Conservation (phyloP, 192 early-diverging fungal species). For the Coemansia sp. region DNA sequence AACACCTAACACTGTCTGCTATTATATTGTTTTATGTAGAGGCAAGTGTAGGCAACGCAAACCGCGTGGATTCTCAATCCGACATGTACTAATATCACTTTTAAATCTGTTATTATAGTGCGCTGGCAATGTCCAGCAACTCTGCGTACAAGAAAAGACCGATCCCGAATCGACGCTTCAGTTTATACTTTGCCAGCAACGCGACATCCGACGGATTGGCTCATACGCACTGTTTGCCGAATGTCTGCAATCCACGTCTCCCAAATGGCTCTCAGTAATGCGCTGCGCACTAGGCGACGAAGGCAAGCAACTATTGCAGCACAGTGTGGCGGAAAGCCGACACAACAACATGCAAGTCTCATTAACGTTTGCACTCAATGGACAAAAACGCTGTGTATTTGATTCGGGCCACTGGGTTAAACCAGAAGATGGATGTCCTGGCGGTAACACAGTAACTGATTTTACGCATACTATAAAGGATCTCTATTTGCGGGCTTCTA, state of each 20-base stretch:
- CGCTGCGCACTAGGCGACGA: slow-evolving; percentile 37
- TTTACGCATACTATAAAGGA: slow-evolving; percentile 34
- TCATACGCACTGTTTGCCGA: slow-evolving; percentile 33
- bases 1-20: not conserved
- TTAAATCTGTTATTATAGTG: slow-evolving; percentile 24
- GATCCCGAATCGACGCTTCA: slow-evolving; percentile 35
- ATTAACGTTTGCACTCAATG: slow-evolving; percentile 47
- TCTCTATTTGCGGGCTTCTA: slow-evolving; percentile 62
- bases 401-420: slow-evolving; percentile 47
- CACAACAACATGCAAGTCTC: slow-evolving; percentile 24
- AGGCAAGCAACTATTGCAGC: slow-evolving; percentile 32
- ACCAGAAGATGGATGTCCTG: slow-evolving; percentile 46
- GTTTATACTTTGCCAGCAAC: slow-evolving; percentile 44
- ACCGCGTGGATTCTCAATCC: not conserved
- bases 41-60: not conserved
- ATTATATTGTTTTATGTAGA: slow-evolving; percentile 4
- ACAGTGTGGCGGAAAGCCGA: slow-evolving; percentile 18
- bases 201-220: slow-evolving; percentile 30
- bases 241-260: slow-evolving; percentile 23
- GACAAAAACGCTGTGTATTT: slow-evolving; percentile 35
- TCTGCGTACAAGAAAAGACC: slow-evolving; percentile 51
- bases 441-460: slow-evolving; percentile 33
- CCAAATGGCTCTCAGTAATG: slow-evolving; percentile 18
- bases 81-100: not conserved
- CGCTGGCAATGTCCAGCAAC: slow-evolving; percentile 52